phyloP scores from a whole-genome alignment of 257 asterid genomes.

The Coffea canephora region DNA sequence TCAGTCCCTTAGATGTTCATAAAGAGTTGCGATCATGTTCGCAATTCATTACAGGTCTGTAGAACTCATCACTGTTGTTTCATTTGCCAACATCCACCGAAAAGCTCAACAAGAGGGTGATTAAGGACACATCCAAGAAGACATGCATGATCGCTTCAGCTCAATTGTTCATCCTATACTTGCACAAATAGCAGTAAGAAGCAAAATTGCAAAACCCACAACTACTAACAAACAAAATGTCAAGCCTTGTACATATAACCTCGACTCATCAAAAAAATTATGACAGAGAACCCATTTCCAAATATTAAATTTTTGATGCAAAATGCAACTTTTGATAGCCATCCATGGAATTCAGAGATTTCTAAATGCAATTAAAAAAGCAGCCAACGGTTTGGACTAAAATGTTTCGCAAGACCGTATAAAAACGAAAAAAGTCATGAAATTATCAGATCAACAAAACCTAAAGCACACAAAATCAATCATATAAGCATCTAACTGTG shows the following conservation, averaged over 20 bases:
- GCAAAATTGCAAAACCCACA: background rate
- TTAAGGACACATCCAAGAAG: background rate
- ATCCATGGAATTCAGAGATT: too few relatives aligned
- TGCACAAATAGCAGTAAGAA: background rate
- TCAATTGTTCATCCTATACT: background rate
- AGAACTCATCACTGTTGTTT: conserved; percentile 23
- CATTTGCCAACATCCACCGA: conserved; percentile 2
- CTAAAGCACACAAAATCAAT: background rate
- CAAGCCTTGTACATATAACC: background rate
- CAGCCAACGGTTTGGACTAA: background rate
- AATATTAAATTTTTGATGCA: background rate
- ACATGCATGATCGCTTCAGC: background rate
- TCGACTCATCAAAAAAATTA: background rate
- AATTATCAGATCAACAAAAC: background rate
- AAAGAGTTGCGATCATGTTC: conserved; percentile 24
- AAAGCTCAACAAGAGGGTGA: background rate
- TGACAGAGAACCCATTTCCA: background rate
- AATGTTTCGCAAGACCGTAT: background rate
- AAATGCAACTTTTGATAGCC: background rate
- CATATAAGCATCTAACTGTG: background rate
- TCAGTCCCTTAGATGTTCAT: conserved; percentile 42
- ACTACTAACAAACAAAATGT: background rate
- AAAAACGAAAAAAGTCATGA: background rate
- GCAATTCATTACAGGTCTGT: conserved; percentile 35
- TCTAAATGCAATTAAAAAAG: too few relatives aligned